Conservation (phyloP, 257 asterid species). For the Forsythia suspensa region DNA sequence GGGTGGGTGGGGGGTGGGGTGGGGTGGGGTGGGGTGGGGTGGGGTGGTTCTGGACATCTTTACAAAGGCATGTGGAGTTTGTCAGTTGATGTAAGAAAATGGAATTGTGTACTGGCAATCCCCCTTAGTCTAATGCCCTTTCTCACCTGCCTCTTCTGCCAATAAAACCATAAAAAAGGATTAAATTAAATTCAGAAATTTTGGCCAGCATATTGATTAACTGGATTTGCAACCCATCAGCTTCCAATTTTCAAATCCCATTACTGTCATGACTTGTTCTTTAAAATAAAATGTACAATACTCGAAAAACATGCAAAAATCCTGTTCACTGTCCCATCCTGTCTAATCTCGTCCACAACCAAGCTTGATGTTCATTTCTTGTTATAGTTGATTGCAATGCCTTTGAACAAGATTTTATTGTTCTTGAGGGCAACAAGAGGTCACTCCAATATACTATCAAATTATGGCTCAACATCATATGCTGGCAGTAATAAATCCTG, state of each 20-base stretch:
- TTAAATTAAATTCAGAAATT: background rate
- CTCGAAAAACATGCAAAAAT: background rate
- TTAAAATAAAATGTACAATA: background rate
- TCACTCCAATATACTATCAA: background rate
- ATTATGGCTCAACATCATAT: background rate
- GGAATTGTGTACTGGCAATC: conserved; percentile 24
- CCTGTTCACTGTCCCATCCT: background rate
- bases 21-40: too few relatives aligned
- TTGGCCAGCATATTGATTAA: background rate
- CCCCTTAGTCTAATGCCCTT: conserved; percentile 7
- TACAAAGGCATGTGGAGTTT: conserved; percentile 82
- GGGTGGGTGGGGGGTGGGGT: conserved; percentile 52
- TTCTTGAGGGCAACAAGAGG: background rate
- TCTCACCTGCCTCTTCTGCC: background rate
- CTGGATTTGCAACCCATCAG: background rate
- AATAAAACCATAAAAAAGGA: background rate
- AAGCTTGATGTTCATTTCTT: background rate
- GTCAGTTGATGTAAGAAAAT: conserved; percentile 58
- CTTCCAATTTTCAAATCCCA: background rate
- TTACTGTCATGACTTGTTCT: background rate
- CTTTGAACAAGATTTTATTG: background rate
- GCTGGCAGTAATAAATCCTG: background rate
- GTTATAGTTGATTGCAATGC: background rate
- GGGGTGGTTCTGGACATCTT: conserved; percentile 21
- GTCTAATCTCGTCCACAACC: background rate